These are phyloP conservation scores for Evansstolkia leycettana DNA, from an alignment of 495 filamentous ascomycete species.

Conservation along the genomic window DNA sequence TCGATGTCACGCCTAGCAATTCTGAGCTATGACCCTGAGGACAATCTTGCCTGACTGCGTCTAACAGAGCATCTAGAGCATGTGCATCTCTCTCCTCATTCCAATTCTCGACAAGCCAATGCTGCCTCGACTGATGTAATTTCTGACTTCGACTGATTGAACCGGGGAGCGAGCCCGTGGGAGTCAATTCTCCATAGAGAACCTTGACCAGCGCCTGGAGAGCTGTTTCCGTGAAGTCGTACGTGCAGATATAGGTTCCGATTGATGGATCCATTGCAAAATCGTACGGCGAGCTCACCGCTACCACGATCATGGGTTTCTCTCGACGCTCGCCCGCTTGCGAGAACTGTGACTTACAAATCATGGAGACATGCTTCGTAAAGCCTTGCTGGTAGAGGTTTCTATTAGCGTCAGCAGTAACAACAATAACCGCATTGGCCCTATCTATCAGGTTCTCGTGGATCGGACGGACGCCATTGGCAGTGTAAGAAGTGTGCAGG, in stretches of 20 bases:
- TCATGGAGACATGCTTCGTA: constrained; percentile 87
- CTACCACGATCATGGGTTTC: constrained; percentile 68
- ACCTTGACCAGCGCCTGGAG: constrained; percentile 71
- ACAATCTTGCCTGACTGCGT: constrained; percentile 45
- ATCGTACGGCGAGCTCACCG: constrained; percentile 85
- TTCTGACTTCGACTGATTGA: constrained; percentile 75
- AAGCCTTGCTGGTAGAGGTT: constrained; percentile 87
- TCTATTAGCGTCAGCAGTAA: constrained; percentile 82
- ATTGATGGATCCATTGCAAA: constrained; percentile 86
- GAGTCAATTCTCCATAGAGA: constrained; percentile 63
- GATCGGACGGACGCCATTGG: constrained; percentile 76
- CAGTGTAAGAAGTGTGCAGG: constrained; percentile 82
- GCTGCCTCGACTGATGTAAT: constrained; percentile 64
- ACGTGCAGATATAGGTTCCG: constrained; percentile 83
- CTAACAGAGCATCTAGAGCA: constrained; percentile 56
- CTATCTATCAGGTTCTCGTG: constrained; percentile 84
- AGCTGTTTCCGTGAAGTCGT: constrained; percentile 86
- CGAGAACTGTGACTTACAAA: constrained; percentile 61
- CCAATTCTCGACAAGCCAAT: constrained; percentile 82
- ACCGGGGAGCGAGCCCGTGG: constrained; percentile 63
- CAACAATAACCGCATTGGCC: constrained; percentile 71
- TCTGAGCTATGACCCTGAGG: constrained; percentile 43
- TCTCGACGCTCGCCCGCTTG: constrained; percentile 42
- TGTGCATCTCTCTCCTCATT: constrained; percentile 62
- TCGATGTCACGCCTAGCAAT: constrained; percentile 55